Evolutionary conservation across 2,329 filamentous ascomycete species (phyloP).

Genomic region (Didymella lethalis): DNA sequence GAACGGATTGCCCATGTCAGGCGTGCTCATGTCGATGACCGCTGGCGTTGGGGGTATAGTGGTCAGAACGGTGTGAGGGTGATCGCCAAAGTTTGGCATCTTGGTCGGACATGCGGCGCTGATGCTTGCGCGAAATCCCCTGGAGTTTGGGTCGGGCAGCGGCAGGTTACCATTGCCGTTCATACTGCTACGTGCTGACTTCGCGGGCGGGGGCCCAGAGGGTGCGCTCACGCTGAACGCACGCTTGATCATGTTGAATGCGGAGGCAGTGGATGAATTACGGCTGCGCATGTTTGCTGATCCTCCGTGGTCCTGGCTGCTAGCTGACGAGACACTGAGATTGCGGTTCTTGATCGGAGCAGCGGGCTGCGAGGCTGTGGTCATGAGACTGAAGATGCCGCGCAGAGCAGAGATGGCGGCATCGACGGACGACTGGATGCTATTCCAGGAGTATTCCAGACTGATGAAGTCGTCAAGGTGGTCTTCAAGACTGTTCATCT

Average conservation of each 20-base stretch:
- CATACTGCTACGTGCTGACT: slow-evolving; percentile 31
- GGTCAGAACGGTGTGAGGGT: slow-evolving; percentile 45
- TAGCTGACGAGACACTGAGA: slow-evolving; percentile 40
- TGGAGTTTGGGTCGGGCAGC: slow-evolving; percentile 43
- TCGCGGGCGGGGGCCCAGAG: slow-evolving; percentile 27
- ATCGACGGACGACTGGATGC: slow-evolving; percentile 53
- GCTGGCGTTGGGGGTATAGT: slow-evolving; percentile 55
- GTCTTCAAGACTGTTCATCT: slow-evolving; percentile 52
- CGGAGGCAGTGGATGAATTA: slow-evolving; percentile 39
- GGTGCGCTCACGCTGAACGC: slow-evolving; percentile 36
- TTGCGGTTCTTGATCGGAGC: slow-evolving; percentile 23
- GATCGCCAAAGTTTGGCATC: slow-evolving; percentile 45
- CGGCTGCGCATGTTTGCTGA: slow-evolving; percentile 28
- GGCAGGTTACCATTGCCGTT: slow-evolving; percentile 10
- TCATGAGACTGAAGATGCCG: slow-evolving; percentile 58
- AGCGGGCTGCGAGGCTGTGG: slow-evolving; percentile 19
- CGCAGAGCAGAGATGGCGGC: slow-evolving; percentile 54
- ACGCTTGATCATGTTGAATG: slow-evolving; percentile 39
- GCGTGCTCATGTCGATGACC: slow-evolving; percentile 25
- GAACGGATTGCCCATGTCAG: slow-evolving; percentile 47
- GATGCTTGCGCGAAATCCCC: slow-evolving; percentile 39
- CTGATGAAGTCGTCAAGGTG: slow-evolving; percentile 57
- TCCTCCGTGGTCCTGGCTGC: slow-evolving; percentile 25
- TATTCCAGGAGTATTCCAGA: slow-evolving; percentile 55
- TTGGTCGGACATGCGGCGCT: slow-evolving; percentile 51